phyloP scores from a whole-genome alignment of 202 grass and related monocot genomes.

The Panicum virgatum region DNA sequence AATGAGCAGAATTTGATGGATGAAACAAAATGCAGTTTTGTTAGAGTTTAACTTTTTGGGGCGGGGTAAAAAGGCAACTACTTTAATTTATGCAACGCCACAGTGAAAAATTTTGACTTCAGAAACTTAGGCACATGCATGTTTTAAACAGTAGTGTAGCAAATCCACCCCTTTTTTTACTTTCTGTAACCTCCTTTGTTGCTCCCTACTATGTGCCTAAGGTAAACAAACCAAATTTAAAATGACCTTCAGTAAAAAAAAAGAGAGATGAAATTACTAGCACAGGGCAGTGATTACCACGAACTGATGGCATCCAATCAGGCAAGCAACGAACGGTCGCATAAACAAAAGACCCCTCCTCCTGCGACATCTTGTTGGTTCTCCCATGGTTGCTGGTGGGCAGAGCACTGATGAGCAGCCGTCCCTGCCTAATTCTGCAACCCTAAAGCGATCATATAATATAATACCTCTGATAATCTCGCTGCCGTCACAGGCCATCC shows the following conservation, averaged over 20 bases:
- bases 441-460: neutral
- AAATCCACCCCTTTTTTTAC: too few relatives aligned
- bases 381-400: neutral
- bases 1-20: neutral
- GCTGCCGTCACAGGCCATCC: neutral
- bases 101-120: too few relatives aligned
- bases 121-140: too few relatives aligned
- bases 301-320: neutral
- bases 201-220: neutral
- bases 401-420: neutral
- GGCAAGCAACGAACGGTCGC: neutral
- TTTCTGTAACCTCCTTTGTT: neutral
- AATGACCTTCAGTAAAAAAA: neutral
- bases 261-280: neutral
- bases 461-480: neutral
- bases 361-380: neutral
- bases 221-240: neutral
- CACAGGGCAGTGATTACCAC: neutral
- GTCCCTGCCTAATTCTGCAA: neutral
- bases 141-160: too few relatives aligned
- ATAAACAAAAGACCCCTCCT: neutral
- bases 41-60: too few relatives aligned
- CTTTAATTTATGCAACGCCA: too few relatives aligned
- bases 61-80: too few relatives aligned
- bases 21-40: neutral